A percentile compares a stretch with the other conserved stretches of the same genome.
phyloP scores from a whole-genome alignment of 2,329 filamentous ascomycete species.

The Immersiporthe knoxdaviesiana region DNA sequence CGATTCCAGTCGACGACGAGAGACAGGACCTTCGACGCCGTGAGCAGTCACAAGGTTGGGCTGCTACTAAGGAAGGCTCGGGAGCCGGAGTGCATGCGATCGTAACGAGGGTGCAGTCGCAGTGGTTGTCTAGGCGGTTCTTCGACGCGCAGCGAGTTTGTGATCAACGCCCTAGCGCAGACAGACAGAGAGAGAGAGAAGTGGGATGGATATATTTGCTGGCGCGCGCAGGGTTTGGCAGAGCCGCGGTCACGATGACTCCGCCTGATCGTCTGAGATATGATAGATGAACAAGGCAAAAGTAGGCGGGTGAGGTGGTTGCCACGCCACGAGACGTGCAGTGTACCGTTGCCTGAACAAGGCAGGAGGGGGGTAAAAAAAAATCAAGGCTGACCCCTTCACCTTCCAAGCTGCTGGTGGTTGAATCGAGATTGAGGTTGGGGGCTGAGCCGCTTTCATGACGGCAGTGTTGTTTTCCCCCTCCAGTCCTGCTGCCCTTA shows the following conservation, averaged over 20 bases:
- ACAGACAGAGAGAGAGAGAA: too few species aligned
- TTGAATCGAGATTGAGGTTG: neutral
- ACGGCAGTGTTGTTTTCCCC: conserved; percentile 8
- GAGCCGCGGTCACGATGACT: neutral
- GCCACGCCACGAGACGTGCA: neutral
- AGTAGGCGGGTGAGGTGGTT: neutral
- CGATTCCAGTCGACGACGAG: neutral
- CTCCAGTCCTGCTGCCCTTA: neutral
- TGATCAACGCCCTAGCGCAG: neutral
- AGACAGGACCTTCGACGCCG: neutral
- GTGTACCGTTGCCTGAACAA: neutral
- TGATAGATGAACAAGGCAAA: neutral
- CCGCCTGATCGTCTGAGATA: neutral
- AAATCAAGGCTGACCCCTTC: conserved; percentile 5
- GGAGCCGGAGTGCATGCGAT: neutral
- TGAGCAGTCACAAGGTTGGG: neutral
- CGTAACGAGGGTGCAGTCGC: neutral
- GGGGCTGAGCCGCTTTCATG: conserved; percentile 2
- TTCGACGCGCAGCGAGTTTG: neutral
- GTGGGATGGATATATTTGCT: neutral
- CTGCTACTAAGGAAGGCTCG: neutral
- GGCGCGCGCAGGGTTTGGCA: neutral
- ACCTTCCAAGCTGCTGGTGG: neutral
- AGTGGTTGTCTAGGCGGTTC: neutral
- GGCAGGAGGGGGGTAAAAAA: neutral